Conservation (phyloP, 2,329 filamentous ascomycete genomes). For the Lachnellula subtilissima region DNA sequence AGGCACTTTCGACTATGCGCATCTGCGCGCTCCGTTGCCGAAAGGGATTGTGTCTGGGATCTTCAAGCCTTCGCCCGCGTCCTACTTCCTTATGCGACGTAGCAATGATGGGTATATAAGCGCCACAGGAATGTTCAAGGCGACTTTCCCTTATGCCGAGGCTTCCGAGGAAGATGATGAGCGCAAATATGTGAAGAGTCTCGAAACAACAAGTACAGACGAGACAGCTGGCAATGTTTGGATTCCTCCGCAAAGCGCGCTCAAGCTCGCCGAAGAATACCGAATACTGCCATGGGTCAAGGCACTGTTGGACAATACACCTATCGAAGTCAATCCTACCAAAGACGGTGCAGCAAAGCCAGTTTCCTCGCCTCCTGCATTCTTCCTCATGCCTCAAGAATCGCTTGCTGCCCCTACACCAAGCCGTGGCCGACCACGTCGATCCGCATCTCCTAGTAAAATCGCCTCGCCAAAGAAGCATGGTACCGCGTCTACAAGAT, state of each 20-base stretch:
- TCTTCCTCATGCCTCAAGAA: conserved; percentile 50
- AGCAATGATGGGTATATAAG: conserved; percentile 81
- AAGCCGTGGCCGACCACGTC: conserved; percentile 44
- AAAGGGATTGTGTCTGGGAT: conserved; percentile 91
- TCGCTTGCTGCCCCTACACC: conserved; percentile 30
- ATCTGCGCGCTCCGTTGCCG: conserved; percentile 85
- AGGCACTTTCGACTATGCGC: conserved; percentile 91
- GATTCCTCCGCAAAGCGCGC: conserved; percentile 79
- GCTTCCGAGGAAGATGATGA: conserved; percentile 68
- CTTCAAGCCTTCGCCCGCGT: conserved; percentile 78
- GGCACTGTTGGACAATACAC: conserved; percentile 83
- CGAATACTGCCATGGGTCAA: conserved; percentile 80
- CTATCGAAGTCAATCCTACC: conserved; percentile 52
- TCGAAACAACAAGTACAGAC: conserved; percentile 75
- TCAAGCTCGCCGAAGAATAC: conserved; percentile 82
- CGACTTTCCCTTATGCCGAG: conserved; percentile 75
- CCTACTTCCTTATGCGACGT: conserved; percentile 94
- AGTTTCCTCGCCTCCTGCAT: conserved; percentile 76
- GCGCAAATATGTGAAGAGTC: conserved; percentile 78
- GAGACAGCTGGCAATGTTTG: conserved; percentile 96
- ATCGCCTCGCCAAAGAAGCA: conserved; percentile 43
- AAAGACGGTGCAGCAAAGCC: conserved; percentile 56
- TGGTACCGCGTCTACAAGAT: conserved; percentile 20
- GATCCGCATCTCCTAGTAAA: conserved; percentile 52
- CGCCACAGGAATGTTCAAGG: conserved; percentile 90